phyloP scores from a whole-genome alignment of 306 rosid species.

The Mimosa pudica region DNA sequence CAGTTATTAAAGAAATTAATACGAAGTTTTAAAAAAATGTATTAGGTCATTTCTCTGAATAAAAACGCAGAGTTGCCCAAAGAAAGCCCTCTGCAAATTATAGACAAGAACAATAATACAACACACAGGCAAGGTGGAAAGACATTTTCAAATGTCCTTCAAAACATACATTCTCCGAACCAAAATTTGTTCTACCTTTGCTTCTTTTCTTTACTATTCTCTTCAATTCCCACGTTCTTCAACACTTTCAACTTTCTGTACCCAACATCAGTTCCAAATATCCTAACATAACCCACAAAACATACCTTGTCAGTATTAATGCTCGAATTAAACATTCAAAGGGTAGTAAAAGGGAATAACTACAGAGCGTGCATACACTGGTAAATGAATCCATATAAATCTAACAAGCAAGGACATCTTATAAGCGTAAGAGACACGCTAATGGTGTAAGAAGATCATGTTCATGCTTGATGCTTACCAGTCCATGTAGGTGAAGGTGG shows the following conservation, averaged over 20 bases:
- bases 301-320: slow-evolving; percentile 2
- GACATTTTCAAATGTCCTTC: slow-evolving; percentile 35
- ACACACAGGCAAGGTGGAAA: slow-evolving; percentile 29
- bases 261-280: slow-evolving; percentile 74
- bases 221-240: slow-evolving; percentile 46
- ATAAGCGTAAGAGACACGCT: neutral
- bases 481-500: slow-evolving; percentile 85
- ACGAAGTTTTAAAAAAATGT: neutral
- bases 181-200: neutral
- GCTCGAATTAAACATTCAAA: neutral
- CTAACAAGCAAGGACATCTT: neutral
- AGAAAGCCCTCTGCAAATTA: slow-evolving; percentile 40
- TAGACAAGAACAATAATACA: slow-evolving; percentile 29
- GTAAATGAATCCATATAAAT: neutral
- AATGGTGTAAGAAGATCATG: slow-evolving; percentile 4
- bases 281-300: slow-evolving; percentile 40
- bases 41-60: slow-evolving; percentile 31
- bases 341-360: neutral
- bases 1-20: neutral
- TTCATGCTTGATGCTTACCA: slow-evolving; percentile 43
- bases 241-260: slow-evolving; percentile 71
- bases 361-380: neutral
- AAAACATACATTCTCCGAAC: slow-evolving; percentile 23
- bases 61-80: slow-evolving; percentile 18
- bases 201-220: slow-evolving; percentile 42